Percentiles rank a stretch among this genome's conserved stretches.
Conservation (phyloP, 345 rosid genomes). For the Gossypium australe region DNA sequence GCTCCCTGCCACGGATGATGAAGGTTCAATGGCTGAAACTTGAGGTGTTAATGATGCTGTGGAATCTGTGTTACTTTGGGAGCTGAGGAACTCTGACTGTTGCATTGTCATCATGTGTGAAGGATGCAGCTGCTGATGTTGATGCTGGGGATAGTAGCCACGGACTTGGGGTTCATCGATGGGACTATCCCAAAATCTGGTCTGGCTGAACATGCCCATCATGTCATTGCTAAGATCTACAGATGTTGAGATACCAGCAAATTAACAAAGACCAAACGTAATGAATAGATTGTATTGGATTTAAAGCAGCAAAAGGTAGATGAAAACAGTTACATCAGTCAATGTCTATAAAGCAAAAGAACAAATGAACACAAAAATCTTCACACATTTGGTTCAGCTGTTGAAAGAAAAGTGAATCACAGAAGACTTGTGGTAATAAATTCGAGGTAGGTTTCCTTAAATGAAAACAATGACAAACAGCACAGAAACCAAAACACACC, state of each 20-base stretch:
- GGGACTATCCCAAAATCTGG: slow-evolving; percentile 34
- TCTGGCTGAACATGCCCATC: slow-evolving; percentile 34
- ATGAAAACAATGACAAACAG: slow-evolving; percentile 12
- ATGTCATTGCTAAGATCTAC: slow-evolving; percentile 36
- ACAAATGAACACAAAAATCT: slow-evolving; percentile 13
- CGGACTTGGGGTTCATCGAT: slow-evolving; percentile 25
- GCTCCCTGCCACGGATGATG: slow-evolving; percentile 19
- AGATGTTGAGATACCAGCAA: slow-evolving; percentile 6
- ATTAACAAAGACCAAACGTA: neutral
- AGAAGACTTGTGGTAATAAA: neutral
- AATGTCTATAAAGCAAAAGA: slow-evolving; percentile 4
- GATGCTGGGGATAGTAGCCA: slow-evolving; percentile 13
- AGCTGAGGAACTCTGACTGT: slow-evolving; percentile 30
- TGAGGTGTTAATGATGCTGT: slow-evolving; percentile 14
- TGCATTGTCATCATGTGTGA: slow-evolving; percentile 28
- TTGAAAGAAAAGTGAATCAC: neutral
- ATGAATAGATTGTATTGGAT: neutral
- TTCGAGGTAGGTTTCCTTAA: slow-evolving; percentile 7
- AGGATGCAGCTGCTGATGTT: slow-evolving; percentile 8
- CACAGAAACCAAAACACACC: slow-evolving; percentile 24
- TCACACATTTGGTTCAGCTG: neutral
- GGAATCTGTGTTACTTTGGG: slow-evolving; percentile 24
- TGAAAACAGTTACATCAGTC: slow-evolving; percentile 18
- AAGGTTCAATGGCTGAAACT: slow-evolving; percentile 26
- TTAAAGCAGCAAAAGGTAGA: slow-evolving; percentile 15